These are phyloP conservation scores for Pythium pyrilobum DNA, from an alignment of 352 stramenopile species.

Conservation along the genomic window DNA sequence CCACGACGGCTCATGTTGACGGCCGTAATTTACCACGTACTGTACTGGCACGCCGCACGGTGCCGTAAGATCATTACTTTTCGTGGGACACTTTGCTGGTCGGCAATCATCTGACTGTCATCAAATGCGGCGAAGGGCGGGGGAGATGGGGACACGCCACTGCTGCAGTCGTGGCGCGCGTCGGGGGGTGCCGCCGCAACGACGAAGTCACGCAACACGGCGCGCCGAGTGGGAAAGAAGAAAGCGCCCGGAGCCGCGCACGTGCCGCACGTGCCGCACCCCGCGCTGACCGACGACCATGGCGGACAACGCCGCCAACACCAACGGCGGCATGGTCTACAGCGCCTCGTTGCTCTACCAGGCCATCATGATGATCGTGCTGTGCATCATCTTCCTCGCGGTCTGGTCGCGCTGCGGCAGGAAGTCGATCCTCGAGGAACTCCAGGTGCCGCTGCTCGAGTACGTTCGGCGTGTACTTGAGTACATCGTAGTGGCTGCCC, in stretches of 20 bases:
- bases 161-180: too few relatives aligned
- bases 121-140: background rate
- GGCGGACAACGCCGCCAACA: background rate
- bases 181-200: too few relatives aligned
- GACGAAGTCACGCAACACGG: too few relatives aligned
- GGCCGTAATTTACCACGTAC: background rate
- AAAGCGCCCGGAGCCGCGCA: background rate
- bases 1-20: too few relatives aligned
- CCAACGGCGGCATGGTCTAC: slow-evolving; percentile 4
- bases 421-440: slow-evolving; percentile 34
- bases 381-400: slow-evolving; percentile 48
- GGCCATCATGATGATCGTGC: slow-evolving; percentile 42
- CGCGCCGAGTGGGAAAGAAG: background rate
- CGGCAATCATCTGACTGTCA: too few relatives aligned
- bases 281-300: background rate
- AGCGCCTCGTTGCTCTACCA: slow-evolving; percentile 53
- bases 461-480: background rate
- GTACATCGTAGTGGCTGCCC: background rate
- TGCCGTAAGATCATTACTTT: too few relatives aligned
- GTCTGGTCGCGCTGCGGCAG: slow-evolving; percentile 46
- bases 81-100: too few relatives aligned
- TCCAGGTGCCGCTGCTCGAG: slow-evolving; percentile 46
- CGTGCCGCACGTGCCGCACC: too few relatives aligned
- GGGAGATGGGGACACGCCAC: too few relatives aligned
- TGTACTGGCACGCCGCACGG: background rate